phyloP scores from a whole-genome alignment of 495 filamentous ascomycete species.

The Hypoxylon fragiforme region DNA sequence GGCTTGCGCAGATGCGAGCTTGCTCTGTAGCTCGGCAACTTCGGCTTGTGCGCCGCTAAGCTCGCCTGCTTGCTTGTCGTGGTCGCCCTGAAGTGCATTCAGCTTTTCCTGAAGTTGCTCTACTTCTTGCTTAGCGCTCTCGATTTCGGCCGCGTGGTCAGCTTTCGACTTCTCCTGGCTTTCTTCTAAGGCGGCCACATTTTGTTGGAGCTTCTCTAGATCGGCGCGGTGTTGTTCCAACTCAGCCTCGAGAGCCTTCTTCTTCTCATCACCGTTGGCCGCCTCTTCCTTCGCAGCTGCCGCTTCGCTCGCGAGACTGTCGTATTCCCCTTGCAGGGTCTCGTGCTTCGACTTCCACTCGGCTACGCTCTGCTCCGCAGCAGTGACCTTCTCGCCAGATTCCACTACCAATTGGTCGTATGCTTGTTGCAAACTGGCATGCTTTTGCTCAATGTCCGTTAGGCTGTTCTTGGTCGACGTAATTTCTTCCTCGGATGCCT shows the following conservation, averaged over 20 bases:
- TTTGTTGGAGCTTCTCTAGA: constrained; percentile 18
- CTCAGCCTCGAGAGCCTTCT: constrained; percentile 18
- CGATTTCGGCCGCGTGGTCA: constrained; percentile 17
- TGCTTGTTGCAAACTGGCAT: constrained; percentile 14
- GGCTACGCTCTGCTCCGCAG: constrained; percentile 6
- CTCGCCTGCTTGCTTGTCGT: constrained; percentile 7
- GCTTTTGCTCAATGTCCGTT: constrained; percentile 18
- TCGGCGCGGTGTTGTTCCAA: constrained; percentile 12
- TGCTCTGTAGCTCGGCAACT: constrained; percentile 5
- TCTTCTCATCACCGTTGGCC: constrained; percentile 13
- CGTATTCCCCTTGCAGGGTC: constrained; percentile 9
- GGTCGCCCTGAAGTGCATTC: constrained; percentile 17
- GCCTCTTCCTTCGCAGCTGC: constrained; percentile 13
- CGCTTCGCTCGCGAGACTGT: constrained; percentile 11
- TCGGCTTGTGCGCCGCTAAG: constrained; percentile 21
- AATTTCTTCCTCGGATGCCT: constrained; percentile 17
- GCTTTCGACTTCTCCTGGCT: constrained; percentile 16
- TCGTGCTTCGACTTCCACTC: constrained; percentile 28
- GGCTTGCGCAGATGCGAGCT: constrained; percentile 7
- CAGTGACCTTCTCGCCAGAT: constrained; percentile 12
- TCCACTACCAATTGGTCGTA: constrained; percentile 3
- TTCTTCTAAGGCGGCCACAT: constrained; percentile 9
- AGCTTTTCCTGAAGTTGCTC: constrained; percentile 15
- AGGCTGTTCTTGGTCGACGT: constrained; percentile 15
- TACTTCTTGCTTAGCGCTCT: constrained; percentile 21